Evolutionary conservation across 352 stramenopile species (phyloP), one percentile per base, ranked within the genome.

Genomic region (Globisporangium okanoganense): DNA sequence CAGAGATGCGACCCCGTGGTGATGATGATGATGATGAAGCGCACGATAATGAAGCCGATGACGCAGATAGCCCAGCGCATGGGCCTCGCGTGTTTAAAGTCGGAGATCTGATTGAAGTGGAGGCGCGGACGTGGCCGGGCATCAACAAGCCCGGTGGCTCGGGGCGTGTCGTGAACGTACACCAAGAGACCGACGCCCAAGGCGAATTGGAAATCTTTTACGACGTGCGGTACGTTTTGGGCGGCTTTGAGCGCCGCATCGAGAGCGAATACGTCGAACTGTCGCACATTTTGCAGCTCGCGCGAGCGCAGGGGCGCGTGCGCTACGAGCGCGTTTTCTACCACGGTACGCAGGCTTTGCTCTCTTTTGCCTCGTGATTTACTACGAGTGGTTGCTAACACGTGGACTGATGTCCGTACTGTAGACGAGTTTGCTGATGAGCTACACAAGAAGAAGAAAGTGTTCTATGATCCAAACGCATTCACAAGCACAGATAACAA

Each of bases 101-200:
- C 8, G 77, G 81, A 12, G 75, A 71, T 20, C 20, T 85, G 0
- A 76, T 90, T 33, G 69, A 85, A 31, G 82, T 92, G 49, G 77
- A 88, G 10, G 75, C 78, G 45, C 82, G 87, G 0, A 96, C 87
- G 27, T 94, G 87, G 87, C 87, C 87, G 5, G 85, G 87, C 0
- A 96, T 96, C 61, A 96, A 96, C 61, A 96, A 96, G 52, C 75
- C 73, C 14, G 87, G 87, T 53, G 87, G 87, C 16, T 70, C 84
- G 0, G 87, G 81, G 3, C 80, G 78, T 33, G 69, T 95, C 38
- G 69, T 65, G 4, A 69, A 64, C 1, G 68, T 92, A 1, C 62
- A 87, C 48, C 54, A 55, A 20, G 79, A 88, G 7, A 52, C 24
- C 0, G 50, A 33, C 8, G 63, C 51, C 8, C 58, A 64, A 5